phyloP scores from a whole-genome alignment of 169 alveolate genomes.

The Cryptosporidium ubiquitum region DNA sequence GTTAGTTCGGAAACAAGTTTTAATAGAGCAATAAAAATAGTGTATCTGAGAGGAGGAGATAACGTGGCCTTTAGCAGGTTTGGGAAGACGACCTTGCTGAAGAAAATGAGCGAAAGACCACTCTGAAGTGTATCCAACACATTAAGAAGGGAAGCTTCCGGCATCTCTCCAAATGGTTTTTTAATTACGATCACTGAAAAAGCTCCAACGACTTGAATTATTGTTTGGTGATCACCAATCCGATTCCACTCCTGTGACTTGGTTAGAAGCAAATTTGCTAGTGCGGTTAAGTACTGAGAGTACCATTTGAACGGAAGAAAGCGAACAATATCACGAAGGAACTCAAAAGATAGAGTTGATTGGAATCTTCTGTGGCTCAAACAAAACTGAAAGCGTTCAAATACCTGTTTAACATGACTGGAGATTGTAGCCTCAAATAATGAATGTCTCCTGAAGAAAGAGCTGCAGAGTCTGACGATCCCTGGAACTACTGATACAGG shows the following conservation, averaged over 20 bases:
- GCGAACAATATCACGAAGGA: slow-evolving; percentile 81
- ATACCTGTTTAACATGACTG: slow-evolving; percentile 81
- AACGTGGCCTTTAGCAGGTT: slow-evolving; percentile 50
- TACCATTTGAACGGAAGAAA: slow-evolving; percentile 82
- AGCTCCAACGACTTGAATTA: slow-evolving; percentile 49
- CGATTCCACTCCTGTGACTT: slow-evolving; percentile 72
- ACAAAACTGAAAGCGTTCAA: slow-evolving; percentile 85
- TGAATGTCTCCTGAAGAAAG: slow-evolving; percentile 81
- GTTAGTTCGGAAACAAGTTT: slow-evolving; percentile 20
- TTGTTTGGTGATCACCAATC: slow-evolving; percentile 28
- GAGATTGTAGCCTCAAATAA: slow-evolving; percentile 80
- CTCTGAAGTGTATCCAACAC: slow-evolving; percentile 39
- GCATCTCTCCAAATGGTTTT: slow-evolving; percentile 22
- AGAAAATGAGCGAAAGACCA: slow-evolving; percentile 40
- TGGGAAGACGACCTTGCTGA: slow-evolving; percentile 64
- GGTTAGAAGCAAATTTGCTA: slow-evolving; percentile 82
- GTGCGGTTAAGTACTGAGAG: slow-evolving; percentile 79
- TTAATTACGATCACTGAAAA: slow-evolving; percentile 36
- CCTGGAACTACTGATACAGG: slow-evolving; percentile 80
- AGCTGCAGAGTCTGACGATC: slow-evolving; percentile 80
- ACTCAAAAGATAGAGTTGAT: slow-evolving; percentile 81
- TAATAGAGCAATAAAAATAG: slow-evolving; percentile 15
- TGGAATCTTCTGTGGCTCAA: slow-evolving; percentile 83
- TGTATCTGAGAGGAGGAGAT: slow-evolving; percentile 52
- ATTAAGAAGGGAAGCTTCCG: slow-evolving; percentile 10